Evolutionary conservation across 1,284 basidiomycete genomes (phyloP), one percentile per base, ranked within the genome.

Genomic region (Vanrija humicola): DNA sequence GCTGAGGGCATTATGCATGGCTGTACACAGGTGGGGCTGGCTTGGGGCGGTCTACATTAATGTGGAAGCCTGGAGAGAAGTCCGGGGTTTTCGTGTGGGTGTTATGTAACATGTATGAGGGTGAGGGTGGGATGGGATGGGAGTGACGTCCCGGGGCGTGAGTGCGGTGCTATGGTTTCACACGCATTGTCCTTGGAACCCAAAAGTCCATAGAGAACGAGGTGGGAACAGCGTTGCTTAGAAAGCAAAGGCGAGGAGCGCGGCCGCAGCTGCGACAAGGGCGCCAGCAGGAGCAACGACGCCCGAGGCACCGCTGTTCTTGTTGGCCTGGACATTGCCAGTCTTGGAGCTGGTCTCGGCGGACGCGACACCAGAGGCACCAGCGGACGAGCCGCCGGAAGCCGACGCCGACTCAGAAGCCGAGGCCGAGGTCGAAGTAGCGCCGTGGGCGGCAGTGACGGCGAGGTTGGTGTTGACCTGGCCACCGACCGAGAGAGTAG

Each of bases 401-500:
- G 5, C 40, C 18, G 38, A 18, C 10, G 16, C 39, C 15, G 55
- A 18, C 14, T 19, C 39, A 38, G 46, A 28, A 38, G 47, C 34
- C 16, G 29, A 16, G 43, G n/a, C 19, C 15, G 52, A 48, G 5
- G 48, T 1, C 9, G 19, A 15, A 9, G 56, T 34, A 10, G 43
- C 12, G 12, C 40, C 14, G 50, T 38, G 28, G 10, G 28, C 28
- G 19, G 58, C 48, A 25, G 54, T 59, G 46, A 29, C 52, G 29
- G 54, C 51, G 38, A 46, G 39, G 51, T 45, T 43, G 28, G 40
- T 50, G 40, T 29, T 38, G 28, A 57, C 44, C 23, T 52, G 54
- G 28, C 51, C 68, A 42, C 70, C 63, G 28, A 58, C 52, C 63
- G 66, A 65, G 49, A 63, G 44, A 7, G 58, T 63, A 39, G 69